Percentiles rank a stretch among this genome's conserved stretches.
Evolutionary conservation across 2,329 filamentous ascomycete species (phyloP).

Genomic region (Purpureocillium lavendulum): DNA sequence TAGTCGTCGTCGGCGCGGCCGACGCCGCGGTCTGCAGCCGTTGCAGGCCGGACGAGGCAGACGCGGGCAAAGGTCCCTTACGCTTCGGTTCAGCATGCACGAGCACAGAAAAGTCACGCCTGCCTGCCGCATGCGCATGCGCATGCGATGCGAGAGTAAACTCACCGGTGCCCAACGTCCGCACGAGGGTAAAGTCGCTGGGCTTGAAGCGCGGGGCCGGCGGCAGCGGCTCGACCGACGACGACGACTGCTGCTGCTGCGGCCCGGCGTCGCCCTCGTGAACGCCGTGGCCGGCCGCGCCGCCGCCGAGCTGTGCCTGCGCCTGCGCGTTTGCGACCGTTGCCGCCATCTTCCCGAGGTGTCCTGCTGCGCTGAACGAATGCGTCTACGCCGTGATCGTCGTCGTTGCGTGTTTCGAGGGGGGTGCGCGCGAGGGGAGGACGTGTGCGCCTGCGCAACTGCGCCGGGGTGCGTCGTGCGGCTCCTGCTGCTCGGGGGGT

Average conservation of each 20-base stretch:
- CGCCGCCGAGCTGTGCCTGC: slow-evolving; percentile 7
- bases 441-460: no score
- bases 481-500: no score
- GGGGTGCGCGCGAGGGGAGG: no score
- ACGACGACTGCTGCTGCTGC: no score
- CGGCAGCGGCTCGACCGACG: slow-evolving; percentile 11
- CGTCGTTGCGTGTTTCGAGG: no score
- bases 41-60: slow-evolving; percentile 62
- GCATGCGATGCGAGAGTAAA: slow-evolving; percentile 1
- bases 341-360: slow-evolving; percentile 15
- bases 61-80: slow-evolving; percentile 74
- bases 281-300: background rate
- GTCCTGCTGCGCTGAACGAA: no score
- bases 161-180: slow-evolving; percentile 68
- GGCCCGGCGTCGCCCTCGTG: background rate
- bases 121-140: no score
- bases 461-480: no score
- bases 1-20: no score
- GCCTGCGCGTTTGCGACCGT: slow-evolving; percentile 23
- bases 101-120: no score
- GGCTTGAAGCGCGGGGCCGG: slow-evolving; percentile 21
- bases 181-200: slow-evolving; percentile 61
- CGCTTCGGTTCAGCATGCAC: no score
- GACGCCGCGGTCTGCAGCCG: slow-evolving; percentile 25
- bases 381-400: no score